phyloP scores from a whole-genome alignment of 805 yeast species.

The Ogataea allantospora region DNA sequence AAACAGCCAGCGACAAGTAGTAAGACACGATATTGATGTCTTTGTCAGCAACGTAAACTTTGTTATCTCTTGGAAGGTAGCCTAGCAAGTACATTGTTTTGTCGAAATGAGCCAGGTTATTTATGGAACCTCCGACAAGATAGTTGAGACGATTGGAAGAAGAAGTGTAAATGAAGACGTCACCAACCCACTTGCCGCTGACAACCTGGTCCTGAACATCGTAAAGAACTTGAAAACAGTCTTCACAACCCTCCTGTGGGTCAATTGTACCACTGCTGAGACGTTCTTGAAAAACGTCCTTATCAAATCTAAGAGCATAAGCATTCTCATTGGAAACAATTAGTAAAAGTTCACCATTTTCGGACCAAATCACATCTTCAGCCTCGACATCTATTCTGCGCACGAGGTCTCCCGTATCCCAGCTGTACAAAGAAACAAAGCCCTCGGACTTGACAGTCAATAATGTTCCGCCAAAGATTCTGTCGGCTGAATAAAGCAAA shows the following conservation, averaged over 20 bases:
- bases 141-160: constrained; percentile 85
- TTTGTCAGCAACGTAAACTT: constrained; percentile 87
- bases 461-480: constrained; percentile 84
- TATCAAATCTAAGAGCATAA: constrained; percentile 73
- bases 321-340: constrained; percentile 69
- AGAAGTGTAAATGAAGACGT: constrained; percentile 91
- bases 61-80: constrained; percentile 86
- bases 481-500: constrained; percentile 70
- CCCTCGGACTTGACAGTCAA: constrained; percentile 83
- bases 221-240: constrained; percentile 77
- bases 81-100: constrained; percentile 84
- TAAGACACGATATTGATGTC: constrained; percentile 81
- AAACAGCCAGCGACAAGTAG: constrained; percentile 76
- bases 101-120: constrained; percentile 91
- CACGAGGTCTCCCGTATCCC: constrained; percentile 85
- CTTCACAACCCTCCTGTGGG: constrained; percentile 87
- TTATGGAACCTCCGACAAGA: constrained; percentile 90
- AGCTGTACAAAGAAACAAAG: constrained; percentile 84
- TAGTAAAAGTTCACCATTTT: constrained; percentile 84
- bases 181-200: constrained; percentile 96
- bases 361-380: constrained; percentile 85
- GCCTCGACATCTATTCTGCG: constrained; percentile 89
- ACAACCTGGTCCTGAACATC: constrained; percentile 79
- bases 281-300: constrained; percentile 63
- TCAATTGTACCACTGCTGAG: constrained; percentile 55